Base-by-base conservation (phyloP, 495 filamentous ascomycete genomes). In the Tuber umbilicatum region DNA sequence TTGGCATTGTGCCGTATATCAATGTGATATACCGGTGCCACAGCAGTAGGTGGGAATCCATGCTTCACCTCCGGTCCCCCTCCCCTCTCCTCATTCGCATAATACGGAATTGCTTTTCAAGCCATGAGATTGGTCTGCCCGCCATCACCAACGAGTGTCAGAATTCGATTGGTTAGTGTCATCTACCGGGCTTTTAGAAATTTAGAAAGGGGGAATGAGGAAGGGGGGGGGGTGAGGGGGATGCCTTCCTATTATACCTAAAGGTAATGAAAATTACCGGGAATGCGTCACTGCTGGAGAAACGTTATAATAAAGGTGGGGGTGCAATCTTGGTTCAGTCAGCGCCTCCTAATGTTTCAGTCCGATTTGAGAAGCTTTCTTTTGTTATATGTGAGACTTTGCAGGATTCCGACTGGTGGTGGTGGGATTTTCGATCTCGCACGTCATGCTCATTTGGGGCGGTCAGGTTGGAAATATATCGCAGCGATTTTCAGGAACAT, bases 291-390 rank as follows among this genome's bases (percentile, higher is more conserved):
- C 31, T 64, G 55, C 55, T 64, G 14, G 55, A 4, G 27, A 64
- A 64, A 64, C 27, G 55, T 64, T 64, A 35, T 64, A 60, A 60
- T 64, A 64, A 35, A 64, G 31, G 55, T 64, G 55, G 55, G 55
- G 55, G 55, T 35, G 55, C 55, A 64, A 64, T 64, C 55, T 64
- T 64, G 55, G 55, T 64, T 64, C 55, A 35, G 55, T 64, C 55
- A 12, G 27, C 27, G 55, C 55, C 55, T 35, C 27, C 55, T 64
- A 35, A 12, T 64, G 55, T 16, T 35, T 35, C 55, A 35, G 55
- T 64, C 55, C 55, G 27, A 64, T 64, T 64, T 64, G 55, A 12
- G 55, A 35, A 64, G 27, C 55, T 64, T 64, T 17, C 55, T 64
- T 64, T 64, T 64, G 14, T 35, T 35, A 64, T 35, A 64, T 64